phyloP scores from a whole-genome alignment of 1,139 yeast genomes.

The Geotrichum carabidarum region DNA sequence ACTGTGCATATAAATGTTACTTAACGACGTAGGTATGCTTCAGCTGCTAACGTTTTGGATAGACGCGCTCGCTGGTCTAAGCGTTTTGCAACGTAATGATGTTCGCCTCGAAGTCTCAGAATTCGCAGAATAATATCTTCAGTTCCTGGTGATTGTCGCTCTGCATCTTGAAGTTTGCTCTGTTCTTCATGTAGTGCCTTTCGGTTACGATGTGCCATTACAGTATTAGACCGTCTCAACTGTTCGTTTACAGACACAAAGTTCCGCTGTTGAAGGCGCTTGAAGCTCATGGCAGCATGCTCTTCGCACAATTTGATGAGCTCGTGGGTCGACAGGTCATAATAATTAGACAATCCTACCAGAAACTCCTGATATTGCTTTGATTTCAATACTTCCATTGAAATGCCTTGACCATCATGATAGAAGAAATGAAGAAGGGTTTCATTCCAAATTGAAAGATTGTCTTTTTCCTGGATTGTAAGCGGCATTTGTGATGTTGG shows the following conservation, averaged over 20 bases:
- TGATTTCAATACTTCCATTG: conserved; percentile 58
- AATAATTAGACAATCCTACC: conserved; percentile 60
- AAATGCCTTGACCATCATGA: conserved; percentile 79
- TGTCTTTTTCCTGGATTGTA: conserved; percentile 58
- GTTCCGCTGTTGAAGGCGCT: conserved; percentile 29
- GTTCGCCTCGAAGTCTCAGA: conserved; percentile 44
- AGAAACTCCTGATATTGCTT: conserved; percentile 57
- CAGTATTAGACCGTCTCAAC: conserved; percentile 60
- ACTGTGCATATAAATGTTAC: too few relatives aligned
- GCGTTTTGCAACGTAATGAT: conserved; percentile 49
- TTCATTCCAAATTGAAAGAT: conserved; percentile 67
- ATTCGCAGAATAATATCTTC: conserved; percentile 67
- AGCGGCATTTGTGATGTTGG: conserved; percentile 48
- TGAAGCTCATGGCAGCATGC: conserved; percentile 36
- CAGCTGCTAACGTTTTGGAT: conserved; percentile 61
- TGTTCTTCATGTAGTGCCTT: conserved; percentile 53
- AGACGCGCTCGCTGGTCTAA: conserved; percentile 58
- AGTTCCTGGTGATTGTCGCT: conserved; percentile 52
- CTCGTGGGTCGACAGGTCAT: conserved; percentile 50
- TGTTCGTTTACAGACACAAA: conserved; percentile 47
- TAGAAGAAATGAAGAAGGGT: conserved; percentile 68
- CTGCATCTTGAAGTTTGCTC: conserved; percentile 49
- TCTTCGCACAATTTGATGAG: conserved; percentile 58
- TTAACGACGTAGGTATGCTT: conserved; percentile 27
- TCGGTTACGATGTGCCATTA: conserved; percentile 67